phyloP scores from a whole-genome alignment of 768 basidiomycete genomes.

The Suillus alpinus region DNA sequence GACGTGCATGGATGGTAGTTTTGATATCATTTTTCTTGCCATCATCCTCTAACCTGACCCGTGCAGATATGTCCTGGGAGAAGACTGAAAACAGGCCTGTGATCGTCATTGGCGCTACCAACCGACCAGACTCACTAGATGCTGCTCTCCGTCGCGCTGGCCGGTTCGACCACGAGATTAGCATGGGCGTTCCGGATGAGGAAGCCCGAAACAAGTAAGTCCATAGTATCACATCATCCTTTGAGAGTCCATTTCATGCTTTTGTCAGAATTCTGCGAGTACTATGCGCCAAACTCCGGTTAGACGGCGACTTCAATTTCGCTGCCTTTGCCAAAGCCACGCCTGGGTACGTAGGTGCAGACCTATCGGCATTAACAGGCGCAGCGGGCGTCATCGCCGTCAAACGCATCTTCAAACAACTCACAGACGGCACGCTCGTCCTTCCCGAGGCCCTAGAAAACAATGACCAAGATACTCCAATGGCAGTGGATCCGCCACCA shows the following conservation, averaged over 20 bases:
- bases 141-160: constrained; percentile 91
- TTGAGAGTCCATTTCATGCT: background rate
- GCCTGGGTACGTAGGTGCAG: constrained; percentile 96
- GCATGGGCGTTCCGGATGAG: constrained; percentile 95
- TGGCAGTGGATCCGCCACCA: constrained; percentile 35
- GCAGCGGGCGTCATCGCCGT: constrained; percentile 96
- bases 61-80: constrained; percentile 95
- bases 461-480: constrained; percentile 27
- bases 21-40: background rate
- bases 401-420: constrained; percentile 86
- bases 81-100: constrained; percentile 91
- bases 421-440: constrained; percentile 63
- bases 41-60: background rate
- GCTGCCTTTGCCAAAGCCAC: constrained; percentile 83
- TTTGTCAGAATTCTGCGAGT: constrained; percentile 80
- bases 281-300: constrained; percentile 75
- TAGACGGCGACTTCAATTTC: constrained; percentile 90
- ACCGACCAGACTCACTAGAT: constrained; percentile 93
- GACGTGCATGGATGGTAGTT: constrained; percentile 96
- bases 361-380: constrained; percentile 84
- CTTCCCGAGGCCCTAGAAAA: constrained; percentile 41
- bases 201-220: constrained; percentile 84
- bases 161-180: constrained; percentile 95
- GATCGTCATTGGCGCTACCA: constrained; percentile 94
- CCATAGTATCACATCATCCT: background rate